Base-by-base conservation (phyloP, 331 rosid genomes). In the Malus hybrid region DNA sequence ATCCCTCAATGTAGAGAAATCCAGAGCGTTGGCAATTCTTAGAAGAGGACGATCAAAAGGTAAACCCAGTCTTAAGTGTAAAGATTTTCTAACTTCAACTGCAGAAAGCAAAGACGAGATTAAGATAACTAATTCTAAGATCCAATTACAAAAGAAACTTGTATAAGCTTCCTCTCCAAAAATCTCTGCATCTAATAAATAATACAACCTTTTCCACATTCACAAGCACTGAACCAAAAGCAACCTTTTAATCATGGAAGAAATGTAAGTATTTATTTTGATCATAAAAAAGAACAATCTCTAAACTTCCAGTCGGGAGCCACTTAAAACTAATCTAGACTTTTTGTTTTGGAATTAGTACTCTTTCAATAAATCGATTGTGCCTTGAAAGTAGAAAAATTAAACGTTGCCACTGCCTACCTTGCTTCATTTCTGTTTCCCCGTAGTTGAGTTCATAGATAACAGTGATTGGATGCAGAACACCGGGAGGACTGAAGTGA, bases 361-460 rank as follows among this genome's bases (percentile, higher is more conserved):
- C 30, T 3, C 32, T n/a, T 28, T 52, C 46, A 70, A 10, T 55
- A n/a, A 71, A 36, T 3, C 22, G 6, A 57, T 34, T 72, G 19
- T 72, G 10, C 39, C 26, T 22, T 11, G 14, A 10, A 34, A 36
- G 63, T 56, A 9, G 33, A 57, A 34, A 71, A 12, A 26, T 77
- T 79, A 75, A 74, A 66, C 52, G 63, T 63, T 64, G 70, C 20
- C 10, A 26, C 60, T 78, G 72, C 82, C 74, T 86, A 91, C 98
- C 98, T 86, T 89, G 98, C 89, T 90, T 91, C 88, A 87, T 78
- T 86, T 93, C 98, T 80, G 96, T 87, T 88, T 93, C 98, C 84
- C 98, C 98, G 78, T 88, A 93, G 78, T 81, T 84, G 77, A 87
- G 85, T 84, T 93, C 98, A 79, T 91, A 91, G 73, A 87, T 73